Evolutionary conservation across 345 rosid genomes (phyloP).

Genomic region (Aurinia saxatilis): DNA sequence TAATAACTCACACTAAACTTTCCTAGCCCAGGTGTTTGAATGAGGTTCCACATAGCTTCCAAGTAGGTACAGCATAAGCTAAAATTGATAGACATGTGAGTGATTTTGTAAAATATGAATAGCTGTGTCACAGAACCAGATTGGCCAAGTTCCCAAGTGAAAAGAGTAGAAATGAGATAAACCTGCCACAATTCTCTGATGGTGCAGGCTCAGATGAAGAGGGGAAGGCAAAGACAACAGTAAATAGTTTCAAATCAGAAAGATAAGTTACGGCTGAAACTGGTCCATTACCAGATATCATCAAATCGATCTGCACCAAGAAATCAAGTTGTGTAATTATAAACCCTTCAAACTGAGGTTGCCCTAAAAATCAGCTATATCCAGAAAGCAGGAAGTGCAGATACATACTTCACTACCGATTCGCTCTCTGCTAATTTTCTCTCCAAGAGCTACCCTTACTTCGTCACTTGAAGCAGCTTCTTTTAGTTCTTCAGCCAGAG

Average conservation of each 20-base stretch:
- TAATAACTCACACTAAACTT: constrained; percentile 51
- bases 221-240: constrained; percentile 62
- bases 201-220: constrained; percentile 42
- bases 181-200: constrained; percentile 59
- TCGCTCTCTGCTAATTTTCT: constrained; percentile 89
- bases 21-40: constrained; percentile 44
- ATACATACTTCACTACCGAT: constrained; percentile 76
- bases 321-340: constrained; percentile 13
- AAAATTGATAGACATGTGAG: constrained; percentile 7
- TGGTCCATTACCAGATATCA: constrained; percentile 79
- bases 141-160: background rate
- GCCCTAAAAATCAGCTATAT: constrained; percentile 7
- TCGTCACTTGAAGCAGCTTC: constrained; percentile 69
- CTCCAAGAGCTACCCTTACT: constrained; percentile 74
- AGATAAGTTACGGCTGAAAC: constrained; percentile 57
- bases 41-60: constrained; percentile 64
- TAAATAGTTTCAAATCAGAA: constrained; percentile 54
- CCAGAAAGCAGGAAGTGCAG: background rate
- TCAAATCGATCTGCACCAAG: constrained; percentile 70
- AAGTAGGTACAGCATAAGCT: constrained; percentile 60
- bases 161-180: constrained; percentile 15
- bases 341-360: background rate
- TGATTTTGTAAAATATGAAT: background rate
- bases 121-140: background rate
- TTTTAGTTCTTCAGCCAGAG: constrained; percentile 64